Percentiles rank a stretch among this genome's conserved stretches.
Evolutionary conservation across 1,139 yeast genomes (phyloP).

Genomic region (Geotrichum restrictum): DNA sequence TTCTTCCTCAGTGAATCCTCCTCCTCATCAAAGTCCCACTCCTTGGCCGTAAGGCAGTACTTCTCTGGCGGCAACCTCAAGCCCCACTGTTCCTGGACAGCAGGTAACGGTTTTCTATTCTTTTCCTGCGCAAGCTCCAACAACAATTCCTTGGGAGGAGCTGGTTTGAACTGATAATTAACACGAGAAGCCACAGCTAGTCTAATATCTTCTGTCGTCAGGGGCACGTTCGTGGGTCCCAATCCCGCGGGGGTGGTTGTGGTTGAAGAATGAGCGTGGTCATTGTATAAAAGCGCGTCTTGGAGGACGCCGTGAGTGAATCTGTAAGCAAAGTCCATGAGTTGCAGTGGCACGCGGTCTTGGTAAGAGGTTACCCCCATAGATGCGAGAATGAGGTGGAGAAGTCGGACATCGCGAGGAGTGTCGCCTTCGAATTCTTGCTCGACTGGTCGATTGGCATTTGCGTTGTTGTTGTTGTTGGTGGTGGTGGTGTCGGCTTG

Average conservation of each 20-base stretch:
- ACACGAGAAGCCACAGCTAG: slow-evolving; percentile 91
- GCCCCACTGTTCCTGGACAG: slow-evolving; percentile 90
- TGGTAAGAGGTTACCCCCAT: slow-evolving; percentile 90
- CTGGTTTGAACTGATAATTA: slow-evolving; percentile 91
- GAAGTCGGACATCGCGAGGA: slow-evolving; percentile 87
- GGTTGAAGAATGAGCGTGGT: slow-evolving; percentile 49
- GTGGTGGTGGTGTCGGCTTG: slow-evolving; percentile 4
- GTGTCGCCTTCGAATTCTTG: slow-evolving; percentile 30
- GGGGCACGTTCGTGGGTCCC: slow-evolving; percentile 46
- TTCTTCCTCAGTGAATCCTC: slow-evolving; percentile 36
- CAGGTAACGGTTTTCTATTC: slow-evolving; percentile 84
- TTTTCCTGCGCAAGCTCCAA: slow-evolving; percentile 89
- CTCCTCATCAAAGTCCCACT: slow-evolving; percentile 59
- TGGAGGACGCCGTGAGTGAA: slow-evolving; percentile 82
- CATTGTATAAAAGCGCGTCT: slow-evolving; percentile 85
- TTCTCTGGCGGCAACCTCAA: slow-evolving; percentile 94
- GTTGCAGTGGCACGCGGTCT: slow-evolving; percentile 89
- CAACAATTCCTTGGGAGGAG: slow-evolving; percentile 87
- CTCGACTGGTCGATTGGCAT: slow-evolving; percentile 11
- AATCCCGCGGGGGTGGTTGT: slow-evolving; percentile 40
- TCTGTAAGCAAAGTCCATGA: slow-evolving; percentile 93
- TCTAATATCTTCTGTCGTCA: slow-evolving; percentile 84
- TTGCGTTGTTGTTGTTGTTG: slow-evolving; percentile 3
- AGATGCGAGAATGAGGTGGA: slow-evolving; percentile 87
- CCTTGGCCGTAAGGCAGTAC: slow-evolving; percentile 83